Conservation (phyloP, 164 flowering plant genomes). For the Euptelea pleiosperma region DNA sequence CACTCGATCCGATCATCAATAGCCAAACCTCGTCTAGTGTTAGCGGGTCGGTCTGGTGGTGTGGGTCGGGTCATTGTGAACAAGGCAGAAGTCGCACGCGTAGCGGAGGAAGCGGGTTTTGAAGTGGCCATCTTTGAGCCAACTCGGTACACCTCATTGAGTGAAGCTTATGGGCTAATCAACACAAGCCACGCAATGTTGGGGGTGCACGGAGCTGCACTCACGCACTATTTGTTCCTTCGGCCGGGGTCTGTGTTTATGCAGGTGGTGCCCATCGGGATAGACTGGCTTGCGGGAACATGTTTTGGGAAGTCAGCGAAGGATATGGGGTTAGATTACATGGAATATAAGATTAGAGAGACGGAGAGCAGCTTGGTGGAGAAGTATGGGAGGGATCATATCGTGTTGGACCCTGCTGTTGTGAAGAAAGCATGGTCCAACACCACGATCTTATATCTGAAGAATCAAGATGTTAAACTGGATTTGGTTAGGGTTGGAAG, state of each 20-base stretch:
- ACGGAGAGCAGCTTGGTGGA: slow-evolving; percentile 43
- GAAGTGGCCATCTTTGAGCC: slow-evolving; percentile 41
- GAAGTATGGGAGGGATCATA: slow-evolving; percentile 37
- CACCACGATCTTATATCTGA: slow-evolving; percentile 36
- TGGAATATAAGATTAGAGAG: slow-evolving; percentile 34
- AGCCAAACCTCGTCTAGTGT: slow-evolving; percentile 44
- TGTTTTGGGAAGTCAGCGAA: slow-evolving; percentile 33
- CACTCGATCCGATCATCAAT: no score
- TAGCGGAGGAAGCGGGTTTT: slow-evolving; percentile 41
- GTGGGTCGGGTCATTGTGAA: slow-evolving; percentile 37
- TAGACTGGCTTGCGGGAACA: slow-evolving; percentile 27
- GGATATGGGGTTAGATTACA: slow-evolving; percentile 30
- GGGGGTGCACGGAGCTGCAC: slow-evolving; percentile 52
- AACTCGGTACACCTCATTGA: slow-evolving; percentile 21
- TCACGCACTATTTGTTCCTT: slow-evolving; percentile 38
- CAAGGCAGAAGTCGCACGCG: slow-evolving; percentile 19
- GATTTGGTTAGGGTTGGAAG: slow-evolving; percentile 38
- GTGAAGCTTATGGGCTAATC: slow-evolving; percentile 28
- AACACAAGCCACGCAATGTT: slow-evolving; percentile 45
- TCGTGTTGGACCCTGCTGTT: slow-evolving; percentile 36
- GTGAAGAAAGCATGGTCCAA: slow-evolving; percentile 24
- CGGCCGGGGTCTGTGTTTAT: slow-evolving; percentile 31
- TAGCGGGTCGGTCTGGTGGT: slow-evolving; percentile 23
- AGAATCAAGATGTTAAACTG: slow-evolving; percentile 45
- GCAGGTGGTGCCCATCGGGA: slow-evolving; percentile 42